phyloP scores from a whole-genome alignment of 768 basidiomycete species.

The Suillus discolor region DNA sequence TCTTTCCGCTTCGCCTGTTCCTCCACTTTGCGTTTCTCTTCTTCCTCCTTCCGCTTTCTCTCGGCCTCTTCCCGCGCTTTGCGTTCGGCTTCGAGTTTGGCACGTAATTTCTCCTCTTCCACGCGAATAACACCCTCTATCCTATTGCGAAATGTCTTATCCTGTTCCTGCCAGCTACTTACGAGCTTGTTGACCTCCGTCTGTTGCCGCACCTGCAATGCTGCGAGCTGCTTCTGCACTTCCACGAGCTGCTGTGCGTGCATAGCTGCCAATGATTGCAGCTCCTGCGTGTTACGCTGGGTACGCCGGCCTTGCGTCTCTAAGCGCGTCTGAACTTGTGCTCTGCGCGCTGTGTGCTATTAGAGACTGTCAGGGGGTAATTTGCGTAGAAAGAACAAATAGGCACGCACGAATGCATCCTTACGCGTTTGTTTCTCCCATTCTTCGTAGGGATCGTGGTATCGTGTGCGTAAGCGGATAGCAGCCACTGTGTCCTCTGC shows the following conservation, averaged over 20 bases:
- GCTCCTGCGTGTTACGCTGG: constrained; percentile 14
- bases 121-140: constrained; percentile 63
- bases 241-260: constrained; percentile 56
- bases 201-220: constrained; percentile 46
- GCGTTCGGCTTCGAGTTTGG: constrained; percentile 57
- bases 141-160: constrained; percentile 50
- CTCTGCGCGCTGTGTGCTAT: constrained; percentile 43
- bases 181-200: constrained; percentile 47
- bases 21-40: constrained; percentile 45
- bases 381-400: background rate
- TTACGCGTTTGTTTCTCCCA: constrained; percentile 50
- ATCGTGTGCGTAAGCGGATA: constrained; percentile 43
- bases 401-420: constrained; percentile 46
- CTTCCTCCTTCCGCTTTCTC: constrained; percentile 48
- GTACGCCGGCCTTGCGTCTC: constrained; percentile 21
- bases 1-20: constrained; percentile 44
- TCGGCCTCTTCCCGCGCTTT: constrained; percentile 52
- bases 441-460: constrained; percentile 52
- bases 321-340: constrained; percentile 23
- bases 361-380: background rate
- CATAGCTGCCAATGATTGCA: constrained; percentile 37
- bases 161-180: constrained; percentile 47
- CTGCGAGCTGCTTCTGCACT: constrained; percentile 47
- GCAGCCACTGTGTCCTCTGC: constrained; percentile 50
- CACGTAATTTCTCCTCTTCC: constrained; percentile 62